Evolutionary conservation across 2,329 filamentous ascomycete species (phyloP), one percentile per base, ranked within the genome.

Genomic region (Clarireedia hainanense): DNA sequence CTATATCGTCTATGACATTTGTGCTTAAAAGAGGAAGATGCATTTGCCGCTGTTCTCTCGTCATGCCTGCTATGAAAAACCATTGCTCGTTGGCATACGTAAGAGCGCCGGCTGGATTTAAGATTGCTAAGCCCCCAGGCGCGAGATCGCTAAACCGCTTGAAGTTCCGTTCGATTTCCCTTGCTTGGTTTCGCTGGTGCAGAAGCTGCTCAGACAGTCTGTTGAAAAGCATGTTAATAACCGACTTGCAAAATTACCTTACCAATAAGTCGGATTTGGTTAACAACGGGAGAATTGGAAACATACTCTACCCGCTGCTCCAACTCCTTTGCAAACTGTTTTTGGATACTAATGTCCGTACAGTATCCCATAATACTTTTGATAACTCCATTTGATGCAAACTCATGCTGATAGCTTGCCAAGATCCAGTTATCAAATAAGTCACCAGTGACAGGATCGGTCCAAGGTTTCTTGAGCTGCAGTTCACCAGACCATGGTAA

Each of bases 341-440:
- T 95, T 68, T 92, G 88, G 50, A 85, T 80, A 17, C 85, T 89
- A 60, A 95, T 95, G 65, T 95, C 88, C 0, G 88, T 91, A 50
- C 94, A 84, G 63, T 83, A 88, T 54, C 86, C 88, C 64, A 91
- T 90, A 4, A 90, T 84, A 58, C 83, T 82, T 70, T 88, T 88
- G 55, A 90, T 75, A 36, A 74, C 74, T 4, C 85, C 86, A 34
- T 80, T 74, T 1, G 75, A 71, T 54, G 83, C 77, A 64, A 80
- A 85, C 63, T 91, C 87, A 0, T 86, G 87, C 60, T 86, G 89
- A 0, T 85, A 86, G 51, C 81, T 86, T 73, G 89, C 84, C 26
- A 91, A 70, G 0, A 87, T 85, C 88, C 88, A 91, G 0, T 85
- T 88, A 56, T 88, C 85, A 51, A 81, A 75, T 59, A 79, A 77